These are phyloP conservation scores for Coemansia sp. DNA, from an alignment of 192 early-diverging fungal genomes.

Conservation along the genomic window DNA sequence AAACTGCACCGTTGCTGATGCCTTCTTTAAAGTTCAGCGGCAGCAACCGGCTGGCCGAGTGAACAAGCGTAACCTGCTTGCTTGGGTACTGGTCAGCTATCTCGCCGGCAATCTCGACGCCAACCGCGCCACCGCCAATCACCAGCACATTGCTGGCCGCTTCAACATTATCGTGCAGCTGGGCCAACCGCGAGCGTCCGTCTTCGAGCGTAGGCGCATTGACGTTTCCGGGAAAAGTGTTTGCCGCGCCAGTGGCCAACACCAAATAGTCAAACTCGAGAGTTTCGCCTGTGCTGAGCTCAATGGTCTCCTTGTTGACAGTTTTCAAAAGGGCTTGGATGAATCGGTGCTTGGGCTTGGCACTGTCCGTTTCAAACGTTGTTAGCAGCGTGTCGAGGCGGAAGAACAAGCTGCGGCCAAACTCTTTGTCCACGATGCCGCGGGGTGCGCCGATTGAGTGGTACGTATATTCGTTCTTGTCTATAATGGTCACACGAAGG, in stretches of 20 bases:
- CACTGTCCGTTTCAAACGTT: conserved; percentile 11
- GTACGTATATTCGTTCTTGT: conserved; percentile 54
- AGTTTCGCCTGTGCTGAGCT: conserved; percentile 51
- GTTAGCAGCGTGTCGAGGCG: conserved; percentile 48
- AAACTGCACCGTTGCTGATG: conserved; percentile 37
- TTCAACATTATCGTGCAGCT: conserved; percentile 49
- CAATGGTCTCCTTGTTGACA: conserved; percentile 41
- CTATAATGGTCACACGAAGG: conserved; percentile 55
- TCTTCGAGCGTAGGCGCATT: conserved; percentile 24
- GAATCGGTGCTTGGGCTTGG: conserved; percentile 36
- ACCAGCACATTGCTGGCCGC: conserved; percentile 56
- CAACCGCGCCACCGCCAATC: conserved; percentile 70
- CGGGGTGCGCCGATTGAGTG: conserved; percentile 57
- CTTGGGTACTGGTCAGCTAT: conserved; percentile 52
- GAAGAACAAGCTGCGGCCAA: conserved; percentile 52
- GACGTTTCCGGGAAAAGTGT: conserved; percentile 56
- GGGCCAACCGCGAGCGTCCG: conserved; percentile 24
- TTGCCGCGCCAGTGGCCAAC: conserved; percentile 62
- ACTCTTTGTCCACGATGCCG: conserved; percentile 52
- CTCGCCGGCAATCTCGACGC: conserved; percentile 60
- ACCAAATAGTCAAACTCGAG: conserved; percentile 67
- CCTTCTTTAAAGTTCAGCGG: conserved; percentile 49
- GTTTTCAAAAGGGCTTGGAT: conserved; percentile 53
- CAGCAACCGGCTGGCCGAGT: conserved; percentile 44
- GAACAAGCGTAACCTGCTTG: conserved; percentile 55